Evolutionary conservation across 768 basidiomycete species (phyloP).

Genomic region (Dentipellis sp.): DNA sequence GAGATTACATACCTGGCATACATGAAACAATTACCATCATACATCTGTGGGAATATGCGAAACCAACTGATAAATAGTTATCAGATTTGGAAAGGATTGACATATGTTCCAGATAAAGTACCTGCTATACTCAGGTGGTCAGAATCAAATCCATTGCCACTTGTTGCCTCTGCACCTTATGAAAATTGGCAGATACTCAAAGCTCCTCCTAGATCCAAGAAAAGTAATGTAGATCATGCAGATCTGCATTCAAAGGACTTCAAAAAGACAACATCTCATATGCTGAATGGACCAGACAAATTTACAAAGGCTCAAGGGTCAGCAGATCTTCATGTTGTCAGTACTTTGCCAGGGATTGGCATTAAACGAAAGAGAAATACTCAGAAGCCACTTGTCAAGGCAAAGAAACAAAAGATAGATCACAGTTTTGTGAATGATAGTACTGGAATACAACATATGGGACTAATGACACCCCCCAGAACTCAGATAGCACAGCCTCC

Average conservation of each 20-base stretch:
- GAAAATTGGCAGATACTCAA: background rate
- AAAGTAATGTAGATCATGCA: background rate
- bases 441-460: no score
- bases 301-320: no score
- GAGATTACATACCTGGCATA: slow-evolving; percentile 4
- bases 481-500: background rate
- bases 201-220: background rate
- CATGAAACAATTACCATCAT: background rate
- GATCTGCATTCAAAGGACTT: no score
- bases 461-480: no score
- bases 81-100: background rate
- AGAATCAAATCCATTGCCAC: background rate
- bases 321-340: no score
- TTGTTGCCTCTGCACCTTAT: background rate
- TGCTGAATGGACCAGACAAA: no score
- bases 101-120: background rate
- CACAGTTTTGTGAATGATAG: no score
- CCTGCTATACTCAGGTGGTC: slow-evolving; percentile 1
- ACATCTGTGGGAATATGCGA: background rate
- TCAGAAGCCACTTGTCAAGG: background rate
- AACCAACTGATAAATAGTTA: background rate
- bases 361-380: background rate
- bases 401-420: background rate
- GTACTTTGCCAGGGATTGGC: no score
- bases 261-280: no score